Base-by-base conservation (phyloP, 1,284 basidiomycete species). In the Abortiporus biennis region DNA sequence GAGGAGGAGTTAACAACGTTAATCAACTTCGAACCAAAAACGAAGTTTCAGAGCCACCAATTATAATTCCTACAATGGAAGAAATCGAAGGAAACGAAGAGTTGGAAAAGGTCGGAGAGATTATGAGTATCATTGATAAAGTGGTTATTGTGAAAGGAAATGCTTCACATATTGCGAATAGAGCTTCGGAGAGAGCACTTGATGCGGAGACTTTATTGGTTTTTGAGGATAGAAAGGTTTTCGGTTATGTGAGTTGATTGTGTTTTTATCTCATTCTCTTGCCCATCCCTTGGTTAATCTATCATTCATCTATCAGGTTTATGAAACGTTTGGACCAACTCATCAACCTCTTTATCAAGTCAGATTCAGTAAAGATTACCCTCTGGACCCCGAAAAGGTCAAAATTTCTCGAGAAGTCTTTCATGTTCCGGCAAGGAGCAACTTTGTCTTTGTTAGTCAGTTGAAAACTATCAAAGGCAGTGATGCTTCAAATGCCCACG, bases 291-390 rank as follows among this genome's bases (percentile, higher is more conserved):
- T n/a, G 19, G 23, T 3, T 11, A 3, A 34, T 15, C 6, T 3
- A 2, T 36, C 4, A 27, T 22, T 23, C 17, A 30, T 52, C 50
- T 38, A 50, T 44, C 49, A 92, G 88, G 68, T 94, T 36, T 89
- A 82, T 54, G 92, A 94, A 63, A 93, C 91, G 0, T 94, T 94
- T 61, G 92, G 92, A 3, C 89, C 92, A 1, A 90, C 92, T 2
- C 72, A 74, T 30, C 80, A 85, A 50, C 92, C 91, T 2, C 64
- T 93, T 40, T 94, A 94, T 56, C 85, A 91, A 54, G 70, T 94
- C 46, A 80, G 72, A 57, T 88, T 85, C 62, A 77, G 67, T 54
- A 61, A 73, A 34, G 51, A 64, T 3, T 78, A 74, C 52, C 76
- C 80, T 3, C 57, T 85, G 29, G 71, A 85, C 56, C 54, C 64